Percentiles rank a stretch among this genome's conserved stretches.
Evolutionary conservation across 2,329 filamentous ascomycete species (phyloP).

Genomic region (Cucurbitaria berberidis): DNA sequence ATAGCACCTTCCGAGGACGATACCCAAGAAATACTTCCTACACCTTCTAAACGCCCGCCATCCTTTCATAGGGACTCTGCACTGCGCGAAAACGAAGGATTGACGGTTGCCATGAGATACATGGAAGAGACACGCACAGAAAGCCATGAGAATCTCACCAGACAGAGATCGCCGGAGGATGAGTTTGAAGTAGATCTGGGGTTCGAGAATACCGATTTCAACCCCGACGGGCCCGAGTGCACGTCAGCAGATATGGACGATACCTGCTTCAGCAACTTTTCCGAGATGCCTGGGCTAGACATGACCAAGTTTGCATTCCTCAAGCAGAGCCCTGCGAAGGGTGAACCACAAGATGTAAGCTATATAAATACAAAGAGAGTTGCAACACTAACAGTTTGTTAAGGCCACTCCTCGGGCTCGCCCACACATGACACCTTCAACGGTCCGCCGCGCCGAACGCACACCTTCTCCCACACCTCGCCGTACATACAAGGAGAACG

Average conservation of each 20-base stretch:
- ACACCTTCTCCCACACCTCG: conserved; percentile 62
- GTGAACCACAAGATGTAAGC: conserved; percentile 27
- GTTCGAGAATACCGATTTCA: conserved; percentile 41
- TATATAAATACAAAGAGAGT: neutral
- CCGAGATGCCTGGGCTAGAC: conserved; percentile 76
- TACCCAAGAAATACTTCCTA: conserved; percentile 17
- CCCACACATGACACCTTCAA: conserved; percentile 56
- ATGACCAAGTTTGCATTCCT: conserved; percentile 82
- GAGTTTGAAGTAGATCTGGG: conserved; percentile 29
- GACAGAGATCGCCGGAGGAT: conserved; percentile 29
- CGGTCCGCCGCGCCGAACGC: conserved; percentile 52
- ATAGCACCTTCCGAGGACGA: conserved; percentile 17
- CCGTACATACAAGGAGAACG: conserved; percentile 55
- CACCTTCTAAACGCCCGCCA: conserved; percentile 27
- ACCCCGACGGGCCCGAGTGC: conserved; percentile 38
- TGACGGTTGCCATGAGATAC: conserved; percentile 46
- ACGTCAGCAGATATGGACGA: conserved; percentile 62
- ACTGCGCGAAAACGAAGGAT: conserved; percentile 48
- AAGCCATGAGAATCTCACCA: conserved; percentile 26
- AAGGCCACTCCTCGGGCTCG: conserved; percentile 45
- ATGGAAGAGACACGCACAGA: conserved; percentile 39
- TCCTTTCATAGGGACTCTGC: conserved; percentile 28
- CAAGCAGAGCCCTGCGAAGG: conserved; percentile 61
- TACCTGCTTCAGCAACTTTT: conserved; percentile 85
- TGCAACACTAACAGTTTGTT: conserved; percentile 7